Percentiles rank a stretch among this genome's conserved stretches.
These are phyloP conservation scores for Daldinia decipiens DNA, from an alignment of 495 filamentous ascomycete genomes.

Conservation along the genomic window DNA sequence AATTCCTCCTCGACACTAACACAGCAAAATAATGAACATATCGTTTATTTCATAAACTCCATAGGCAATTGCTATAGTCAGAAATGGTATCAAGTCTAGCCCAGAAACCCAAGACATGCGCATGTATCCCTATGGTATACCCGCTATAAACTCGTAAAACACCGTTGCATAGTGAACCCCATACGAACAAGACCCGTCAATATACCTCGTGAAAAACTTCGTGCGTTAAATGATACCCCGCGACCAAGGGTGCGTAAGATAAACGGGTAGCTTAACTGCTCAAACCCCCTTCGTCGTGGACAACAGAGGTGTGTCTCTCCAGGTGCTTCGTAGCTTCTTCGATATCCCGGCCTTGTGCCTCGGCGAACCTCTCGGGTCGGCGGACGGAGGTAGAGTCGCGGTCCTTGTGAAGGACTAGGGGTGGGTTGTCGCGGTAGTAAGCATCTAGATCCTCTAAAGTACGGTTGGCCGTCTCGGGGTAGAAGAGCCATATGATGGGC, in stretches of 20 bases:
- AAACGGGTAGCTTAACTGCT: conserved; percentile 12
- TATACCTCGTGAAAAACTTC: background rate
- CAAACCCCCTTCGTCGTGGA: conserved; percentile 19
- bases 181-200: background rate
- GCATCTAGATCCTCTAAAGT: conserved; percentile 58
- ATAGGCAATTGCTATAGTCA: background rate
- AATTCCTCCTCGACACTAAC: background rate
- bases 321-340: conserved; percentile 38
- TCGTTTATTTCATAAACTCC: background rate
- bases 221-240: background rate
- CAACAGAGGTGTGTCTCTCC: conserved; percentile 25
- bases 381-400: conserved; percentile 34
- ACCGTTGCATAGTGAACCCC: background rate
- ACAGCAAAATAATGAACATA: background rate
- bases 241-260: background rate
- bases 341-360: conserved; percentile 41
- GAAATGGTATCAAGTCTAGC: conserved; percentile 3
- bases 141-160: conserved; percentile 4
- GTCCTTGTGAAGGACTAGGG: conserved; percentile 54
- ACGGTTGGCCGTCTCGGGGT: conserved; percentile 63
- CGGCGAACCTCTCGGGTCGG: conserved; percentile 42
- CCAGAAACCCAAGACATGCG: background rate
- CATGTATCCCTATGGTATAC: background rate
- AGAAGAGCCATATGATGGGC: conserved; percentile 70
- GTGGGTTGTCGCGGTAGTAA: conserved; percentile 57